Evolutionary conservation across 2,329 filamentous ascomycete genomes (phyloP), one percentile per base, ranked within the genome.

Genomic region (Meredithiella fracta): DNA sequence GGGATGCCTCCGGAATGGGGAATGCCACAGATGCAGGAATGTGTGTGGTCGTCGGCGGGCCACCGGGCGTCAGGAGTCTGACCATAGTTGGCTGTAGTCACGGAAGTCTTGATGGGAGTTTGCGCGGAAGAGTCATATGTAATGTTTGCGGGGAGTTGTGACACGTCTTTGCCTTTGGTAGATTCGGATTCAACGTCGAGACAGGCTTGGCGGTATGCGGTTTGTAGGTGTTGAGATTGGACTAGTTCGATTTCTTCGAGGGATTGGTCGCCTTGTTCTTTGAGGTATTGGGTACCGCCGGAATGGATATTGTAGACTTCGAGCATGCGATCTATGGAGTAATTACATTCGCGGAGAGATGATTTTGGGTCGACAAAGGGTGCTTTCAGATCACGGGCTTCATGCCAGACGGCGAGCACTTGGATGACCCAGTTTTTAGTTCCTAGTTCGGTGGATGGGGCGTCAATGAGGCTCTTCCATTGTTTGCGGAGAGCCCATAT

Each of bases 341-440:
- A 49, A 62, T 84, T 85, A 53, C 75, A 74, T 64, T 82, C 79
- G 0, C 60, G 62, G n/a, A 64, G 66, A 38, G 72, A 65, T 11
- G 72, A 68, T 20, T 75, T 71, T 8, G 57, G 57, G 11, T 58
- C 42, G 29, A 42, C 37, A 22, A 58, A 58, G 1, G 57, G 57
- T 3, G 53, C 57, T 8, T 47, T 51, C 15, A 58, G 22, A 23
- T 49, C 26, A 9, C 15, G 22, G 31, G 53, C 57, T 29, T 47
- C 49, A 20, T 53, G 51, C 57, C 57, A 58, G 47, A 54, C 54
- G 7, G 31, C 23, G n/a, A 58, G 49, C 2, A 58, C 57, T 20
- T 51, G 25, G 5, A 11, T 9, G 26, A 58, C 26, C 57, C 57
- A 58, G 38, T 37, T n/a, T 25, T 37, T 22, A 9, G 53, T 55